Evolutionary conservation across 2,329 filamentous ascomycete genomes (phyloP).

Genomic region (Aspergillus proliferans): DNA sequence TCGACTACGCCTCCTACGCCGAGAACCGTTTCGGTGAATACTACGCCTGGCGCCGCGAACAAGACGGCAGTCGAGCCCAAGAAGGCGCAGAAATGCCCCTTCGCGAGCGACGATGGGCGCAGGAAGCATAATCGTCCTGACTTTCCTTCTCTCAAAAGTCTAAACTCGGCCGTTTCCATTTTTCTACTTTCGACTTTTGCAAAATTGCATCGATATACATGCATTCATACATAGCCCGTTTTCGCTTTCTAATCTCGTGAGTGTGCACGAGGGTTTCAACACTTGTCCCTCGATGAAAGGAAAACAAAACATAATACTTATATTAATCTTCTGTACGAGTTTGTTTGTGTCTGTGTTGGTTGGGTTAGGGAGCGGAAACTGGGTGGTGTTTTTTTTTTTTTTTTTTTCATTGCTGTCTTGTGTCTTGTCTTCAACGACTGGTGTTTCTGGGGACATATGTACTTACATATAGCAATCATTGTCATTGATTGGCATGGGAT

Average conservation of each 20-base stretch:
- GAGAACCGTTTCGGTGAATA: constrained; percentile 83
- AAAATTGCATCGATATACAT: not conserved
- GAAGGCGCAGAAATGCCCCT: constrained; percentile 59
- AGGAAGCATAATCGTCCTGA: constrained; percentile 37
- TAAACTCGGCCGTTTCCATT: not conserved
- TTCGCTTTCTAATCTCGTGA: not conserved
- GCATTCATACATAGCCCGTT: not conserved
- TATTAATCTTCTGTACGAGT: not conserved
- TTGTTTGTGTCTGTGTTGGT: not conserved
- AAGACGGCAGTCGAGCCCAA: constrained; percentile 54
- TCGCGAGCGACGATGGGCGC: constrained; percentile 74
- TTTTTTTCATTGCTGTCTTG: not conserved
- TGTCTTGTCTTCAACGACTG: constrained; percentile 2
- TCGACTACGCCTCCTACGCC: constrained; percentile 90
- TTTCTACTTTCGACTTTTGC: not conserved
- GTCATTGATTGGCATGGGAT: not conserved
- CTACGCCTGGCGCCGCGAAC: constrained; percentile 79
- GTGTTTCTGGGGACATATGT: not conserved
- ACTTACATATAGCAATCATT: not conserved
- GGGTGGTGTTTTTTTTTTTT: not conserved
- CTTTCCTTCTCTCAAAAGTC: not conserved
- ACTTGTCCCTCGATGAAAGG: not conserved
- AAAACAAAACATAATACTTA: not conserved
- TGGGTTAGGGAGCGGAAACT: not conserved
- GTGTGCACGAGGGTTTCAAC: constrained; percentile 3